Conservation (phyloP, 768 basidiomycete species). For the Trametes cubensis region DNA sequence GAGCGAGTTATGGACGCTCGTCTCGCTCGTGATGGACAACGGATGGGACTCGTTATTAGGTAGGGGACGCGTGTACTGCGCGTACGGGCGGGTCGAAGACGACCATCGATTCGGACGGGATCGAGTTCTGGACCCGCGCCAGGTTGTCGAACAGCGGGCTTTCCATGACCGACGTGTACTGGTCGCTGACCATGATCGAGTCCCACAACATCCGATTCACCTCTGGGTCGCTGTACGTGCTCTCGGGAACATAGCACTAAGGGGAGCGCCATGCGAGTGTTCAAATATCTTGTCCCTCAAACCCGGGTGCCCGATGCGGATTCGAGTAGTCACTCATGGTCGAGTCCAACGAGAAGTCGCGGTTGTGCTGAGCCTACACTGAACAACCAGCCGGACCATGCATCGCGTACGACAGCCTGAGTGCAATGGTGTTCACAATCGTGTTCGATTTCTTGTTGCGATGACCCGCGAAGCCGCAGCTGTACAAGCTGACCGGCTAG, state of each 20-base stretch:
- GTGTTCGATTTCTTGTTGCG: conserved; percentile 60
- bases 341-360: conserved; percentile 65
- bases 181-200: conserved; percentile 64
- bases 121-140: too few relatives aligned
- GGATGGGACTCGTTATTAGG: too few relatives aligned
- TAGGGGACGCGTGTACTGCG: too few relatives aligned
- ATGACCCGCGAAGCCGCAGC: conserved; percentile 48
- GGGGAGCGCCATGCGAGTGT: conserved; percentile 52
- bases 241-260: conserved; percentile 65
- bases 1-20: too few relatives aligned
- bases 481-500: conserved; percentile 75
- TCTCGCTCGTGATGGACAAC: too few relatives aligned
- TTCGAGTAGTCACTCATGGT: conserved; percentile 65
- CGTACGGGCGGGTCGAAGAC: too few relatives aligned
- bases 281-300: conserved; percentile 90
- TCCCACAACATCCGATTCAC: conserved; percentile 53
- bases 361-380: conserved; percentile 61
- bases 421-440: conserved; percentile 59
- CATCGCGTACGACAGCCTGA: conserved; percentile 57
- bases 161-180: conserved; percentile 30
- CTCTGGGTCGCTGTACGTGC: conserved; percentile 40
- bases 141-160: too few relatives aligned
- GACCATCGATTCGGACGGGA: too few relatives aligned
- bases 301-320: conserved; percentile 65
- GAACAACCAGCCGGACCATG: conserved; percentile 56